Evolutionary conservation across 352 stramenopile genomes (phyloP).

Genomic region (Phytophthora pini): DNA sequence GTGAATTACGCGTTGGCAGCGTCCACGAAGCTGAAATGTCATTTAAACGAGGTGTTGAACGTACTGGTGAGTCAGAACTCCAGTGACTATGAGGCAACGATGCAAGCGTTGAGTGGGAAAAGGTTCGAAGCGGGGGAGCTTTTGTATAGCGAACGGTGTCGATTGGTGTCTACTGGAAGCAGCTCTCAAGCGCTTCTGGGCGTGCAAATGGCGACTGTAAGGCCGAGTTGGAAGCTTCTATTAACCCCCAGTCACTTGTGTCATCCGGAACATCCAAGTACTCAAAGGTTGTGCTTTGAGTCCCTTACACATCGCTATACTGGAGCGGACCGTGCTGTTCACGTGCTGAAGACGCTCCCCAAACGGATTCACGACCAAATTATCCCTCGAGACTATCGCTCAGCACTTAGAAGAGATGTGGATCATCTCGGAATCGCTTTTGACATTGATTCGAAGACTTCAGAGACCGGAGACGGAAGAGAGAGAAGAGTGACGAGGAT

Average conservation of each 20-base stretch:
- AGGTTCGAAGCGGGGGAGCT: slow-evolving; percentile 43
- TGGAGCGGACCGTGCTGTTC: slow-evolving; percentile 47
- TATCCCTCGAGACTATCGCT: slow-evolving; percentile 43
- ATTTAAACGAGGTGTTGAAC: slow-evolving; percentile 65
- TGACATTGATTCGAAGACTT: slow-evolving; percentile 40
- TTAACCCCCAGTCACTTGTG: slow-evolving; percentile 22
- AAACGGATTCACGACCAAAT: slow-evolving; percentile 60
- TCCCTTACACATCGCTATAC: slow-evolving; percentile 53
- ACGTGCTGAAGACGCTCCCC: slow-evolving; percentile 74
- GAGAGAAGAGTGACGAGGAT: slow-evolving; percentile 34
- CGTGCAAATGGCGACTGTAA: slow-evolving; percentile 29
- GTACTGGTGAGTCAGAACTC: slow-evolving; percentile 45
- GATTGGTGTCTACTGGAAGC: slow-evolving; percentile 22
- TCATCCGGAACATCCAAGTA: slow-evolving; percentile 26
- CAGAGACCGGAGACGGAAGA: not conserved
- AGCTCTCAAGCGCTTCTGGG: slow-evolving; percentile 26
- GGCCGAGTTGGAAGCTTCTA: slow-evolving; percentile 15
- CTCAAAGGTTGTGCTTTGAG: slow-evolving; percentile 50
- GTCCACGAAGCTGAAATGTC: slow-evolving; percentile 46
- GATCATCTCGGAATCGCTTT: slow-evolving; percentile 64
- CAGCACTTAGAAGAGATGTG: slow-evolving; percentile 47
- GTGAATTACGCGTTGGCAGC: slow-evolving; percentile 47
- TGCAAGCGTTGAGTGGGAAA: slow-evolving; percentile 40
- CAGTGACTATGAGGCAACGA: slow-evolving; percentile 44
- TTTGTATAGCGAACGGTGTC: slow-evolving; percentile 42